phyloP scores from a whole-genome alignment of 495 filamentous ascomycete species.

The Ascobolus immersus region DNA sequence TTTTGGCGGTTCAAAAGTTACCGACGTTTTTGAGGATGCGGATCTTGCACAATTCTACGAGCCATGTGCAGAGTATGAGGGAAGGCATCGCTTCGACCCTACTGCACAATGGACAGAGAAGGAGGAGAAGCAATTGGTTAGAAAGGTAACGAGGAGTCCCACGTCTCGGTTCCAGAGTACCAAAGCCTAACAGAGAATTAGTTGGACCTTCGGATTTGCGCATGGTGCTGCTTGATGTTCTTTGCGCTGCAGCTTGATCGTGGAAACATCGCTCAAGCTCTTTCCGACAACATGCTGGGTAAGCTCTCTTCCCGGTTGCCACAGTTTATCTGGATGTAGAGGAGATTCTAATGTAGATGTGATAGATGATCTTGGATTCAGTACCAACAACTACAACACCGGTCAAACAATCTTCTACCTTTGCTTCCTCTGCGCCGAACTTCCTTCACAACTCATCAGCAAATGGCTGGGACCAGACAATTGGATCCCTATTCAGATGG shows the following conservation, averaged over 20 bases:
- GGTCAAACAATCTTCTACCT: conserved; percentile 49
- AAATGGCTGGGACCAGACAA: conserved; percentile 57
- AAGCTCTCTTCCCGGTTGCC: too few species aligned
- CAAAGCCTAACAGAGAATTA: conserved; percentile 4
- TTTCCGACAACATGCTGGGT: conserved; percentile 44
- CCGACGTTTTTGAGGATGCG: conserved; percentile 11
- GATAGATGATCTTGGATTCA: conserved; percentile 15
- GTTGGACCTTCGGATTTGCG: conserved; percentile 25
- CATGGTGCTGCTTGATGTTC: conserved; percentile 52
- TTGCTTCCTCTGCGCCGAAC: conserved; percentile 38
- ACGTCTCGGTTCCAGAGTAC: conserved; percentile 6
- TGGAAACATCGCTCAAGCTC: conserved; percentile 44
- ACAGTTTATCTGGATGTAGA: too few species aligned
- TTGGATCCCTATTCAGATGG: conserved; percentile 68
- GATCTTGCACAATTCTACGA: conserved; percentile 23
- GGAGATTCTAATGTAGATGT: too few species aligned
- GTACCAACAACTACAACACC: conserved; percentile 34
- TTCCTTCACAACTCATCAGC: conserved; percentile 47
- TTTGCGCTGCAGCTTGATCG: conserved; percentile 63
- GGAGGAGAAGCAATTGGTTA: conserved; percentile 42
- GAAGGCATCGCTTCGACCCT: conserved; percentile 51
- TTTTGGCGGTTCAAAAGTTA: too few species aligned
- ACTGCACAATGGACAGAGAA: conserved; percentile 40
- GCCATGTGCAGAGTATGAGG: conserved; percentile 38
- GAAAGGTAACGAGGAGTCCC: conserved; percentile 29